Evolutionary conservation across 805 yeast genomes (phyloP), one percentile per base, ranked within the genome.

Genomic region (Vanderwaltozyma tropicalis): DNA sequence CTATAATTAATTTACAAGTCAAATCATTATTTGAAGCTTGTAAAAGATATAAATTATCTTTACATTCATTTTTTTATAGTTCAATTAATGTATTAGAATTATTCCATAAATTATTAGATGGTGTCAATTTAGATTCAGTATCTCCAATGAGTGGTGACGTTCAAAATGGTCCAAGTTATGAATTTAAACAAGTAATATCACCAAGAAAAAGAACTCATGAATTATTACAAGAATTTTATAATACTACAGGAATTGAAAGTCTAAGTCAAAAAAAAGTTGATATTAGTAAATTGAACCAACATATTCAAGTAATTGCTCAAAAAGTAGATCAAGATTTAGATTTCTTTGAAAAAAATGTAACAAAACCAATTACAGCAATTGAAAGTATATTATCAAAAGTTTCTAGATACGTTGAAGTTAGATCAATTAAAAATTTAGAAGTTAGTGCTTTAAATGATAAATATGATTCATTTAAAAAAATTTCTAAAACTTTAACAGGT

Each of bases 301-400:
- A 46, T 35, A 34, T 43, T 40, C 27, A 30, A 17, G 43, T 40
- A 5, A 40, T 46, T n/a, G 38, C 44, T 11, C 35, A 31, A 5
- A 42, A 43, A 28, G 32, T 42, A n/a, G 49, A 46, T 27, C 37
- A 38, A 11, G 50, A 49, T 19, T 35, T 49, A 21, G 31, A 37
- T 13, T 40, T 47, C 18, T 42, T 50, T 28, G 44, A 47, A 22
- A 29, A 36, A 6, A 43, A 43, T n/a, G 42, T 47, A n/a, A 41
- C 40, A 8, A 34, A 31, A 16, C 55, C 55, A 15, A 26, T 50
- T 31, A 34, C 28, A 8, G 28, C 20, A 10, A 14, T 49, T 5
- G 33, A 37, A 15, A 30, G 33, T 4, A 31, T 44, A 3, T 46
- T 49, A 15, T 20, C 40, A 21, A 46, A 33, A 25, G 28, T 28